These are phyloP conservation scores for Lichina pygmaea DNA, from an alignment of 495 filamentous ascomycete genomes.

Conservation along the genomic window DNA sequence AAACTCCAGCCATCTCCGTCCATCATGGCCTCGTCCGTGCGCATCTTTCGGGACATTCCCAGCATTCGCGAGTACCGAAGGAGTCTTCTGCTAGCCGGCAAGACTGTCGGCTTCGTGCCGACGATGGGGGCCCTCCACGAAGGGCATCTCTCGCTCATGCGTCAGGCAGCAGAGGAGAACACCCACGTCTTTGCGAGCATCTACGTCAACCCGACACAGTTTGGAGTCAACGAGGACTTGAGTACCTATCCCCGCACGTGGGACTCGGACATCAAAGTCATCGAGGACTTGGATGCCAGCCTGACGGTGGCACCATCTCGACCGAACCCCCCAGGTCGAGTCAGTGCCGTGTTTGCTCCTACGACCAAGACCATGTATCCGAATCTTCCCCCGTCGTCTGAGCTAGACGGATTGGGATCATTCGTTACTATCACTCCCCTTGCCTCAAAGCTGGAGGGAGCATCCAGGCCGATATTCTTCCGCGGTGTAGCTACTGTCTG, in stretches of 20 bases:
- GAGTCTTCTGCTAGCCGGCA: slow-evolving; percentile 23
- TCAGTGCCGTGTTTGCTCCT: slow-evolving; percentile 67
- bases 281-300: slow-evolving; percentile 43
- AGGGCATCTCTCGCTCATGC: slow-evolving; percentile 71
- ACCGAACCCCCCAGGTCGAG: slow-evolving; percentile 24
- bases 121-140: slow-evolving; percentile 93
- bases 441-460: slow-evolving; percentile 53
- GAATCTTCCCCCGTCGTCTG: slow-evolving; percentile 52
- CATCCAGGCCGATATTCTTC: slow-evolving; percentile 81
- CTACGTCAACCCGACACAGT: slow-evolving; percentile 93
- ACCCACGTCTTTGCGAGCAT: slow-evolving; percentile 66
- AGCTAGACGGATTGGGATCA: slow-evolving; percentile 46
- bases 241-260: slow-evolving; percentile 76
- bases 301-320: slow-evolving; percentile 17
- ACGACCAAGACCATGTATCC: slow-evolving; percentile 73
- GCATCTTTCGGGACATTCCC: slow-evolving; percentile 48
- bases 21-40: slow-evolving; percentile 21
- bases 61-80: slow-evolving; percentile 45
- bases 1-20: too few species aligned
- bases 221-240: slow-evolving; percentile 73
- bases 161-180: slow-evolving; percentile 61
- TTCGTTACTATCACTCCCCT: slow-evolving; percentile 88
- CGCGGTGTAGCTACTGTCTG: slow-evolving; percentile 87
- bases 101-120: slow-evolving; percentile 61
- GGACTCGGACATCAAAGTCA: slow-evolving; percentile 38